Percentiles rank a stretch among this genome's conserved stretches.
Conservation (phyloP, 257 asterid genomes). For the Misopates orontium region DNA sequence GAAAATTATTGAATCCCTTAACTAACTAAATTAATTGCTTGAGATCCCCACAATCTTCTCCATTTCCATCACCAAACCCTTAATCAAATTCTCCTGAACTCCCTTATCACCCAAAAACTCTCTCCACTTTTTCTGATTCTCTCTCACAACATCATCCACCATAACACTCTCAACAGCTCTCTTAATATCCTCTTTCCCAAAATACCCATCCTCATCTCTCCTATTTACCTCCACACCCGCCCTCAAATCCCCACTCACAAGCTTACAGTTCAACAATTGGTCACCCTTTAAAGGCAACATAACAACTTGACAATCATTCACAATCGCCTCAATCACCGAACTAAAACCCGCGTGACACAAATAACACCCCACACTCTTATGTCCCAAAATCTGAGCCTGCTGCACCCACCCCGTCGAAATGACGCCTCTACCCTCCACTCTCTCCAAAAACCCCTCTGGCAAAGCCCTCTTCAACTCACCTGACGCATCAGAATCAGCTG, state of each 20-base stretch:
- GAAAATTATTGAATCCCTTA: too few relatives aligned
- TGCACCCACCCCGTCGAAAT: slow-evolving; percentile 63
- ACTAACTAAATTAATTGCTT: too few relatives aligned
- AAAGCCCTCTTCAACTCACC: slow-evolving; percentile 37
- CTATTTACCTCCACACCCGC: slow-evolving; percentile 56
- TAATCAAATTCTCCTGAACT: slow-evolving; percentile 36
- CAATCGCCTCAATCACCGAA: slow-evolving; percentile 49
- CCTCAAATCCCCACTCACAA: slow-evolving; percentile 43
- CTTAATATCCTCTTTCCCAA: slow-evolving; percentile 38
- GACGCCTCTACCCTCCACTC: slow-evolving; percentile 36
- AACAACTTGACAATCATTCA: slow-evolving; percentile 55
- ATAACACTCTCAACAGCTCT: slow-evolving; percentile 39
- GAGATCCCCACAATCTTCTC: slow-evolving; percentile 17
- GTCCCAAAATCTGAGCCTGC: slow-evolving; percentile 53
- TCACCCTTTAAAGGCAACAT: slow-evolving; percentile 51
- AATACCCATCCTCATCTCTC: slow-evolving; percentile 57
- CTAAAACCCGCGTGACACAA: slow-evolving; percentile 59
- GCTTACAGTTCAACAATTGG: slow-evolving; percentile 44
- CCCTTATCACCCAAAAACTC: slow-evolving; percentile 37
- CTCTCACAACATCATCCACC: slow-evolving; percentile 25
- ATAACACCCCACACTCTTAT: slow-evolving; percentile 45
- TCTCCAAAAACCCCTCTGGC: slow-evolving; percentile 46
- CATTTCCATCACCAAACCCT: slow-evolving; percentile 40
- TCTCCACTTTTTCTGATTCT: slow-evolving; percentile 46
- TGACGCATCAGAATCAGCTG: slow-evolving; percentile 22